Base-by-base conservation (phyloP, 106 monocot genomes). In the Dendrobium chrysotoxum region DNA sequence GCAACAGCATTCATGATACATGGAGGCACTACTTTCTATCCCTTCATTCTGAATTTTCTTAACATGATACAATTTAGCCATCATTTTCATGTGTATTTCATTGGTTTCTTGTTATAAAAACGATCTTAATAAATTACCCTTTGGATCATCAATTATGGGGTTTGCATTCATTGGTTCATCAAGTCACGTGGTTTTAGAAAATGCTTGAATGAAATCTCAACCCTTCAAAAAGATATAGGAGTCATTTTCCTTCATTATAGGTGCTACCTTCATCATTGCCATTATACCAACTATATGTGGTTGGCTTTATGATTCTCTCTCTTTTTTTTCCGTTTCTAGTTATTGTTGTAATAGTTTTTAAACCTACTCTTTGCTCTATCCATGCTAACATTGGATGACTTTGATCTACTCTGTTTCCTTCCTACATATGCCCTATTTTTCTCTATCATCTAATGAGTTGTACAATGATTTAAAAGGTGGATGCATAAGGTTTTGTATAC, bases 1-100 rank as follows among this genome's bases (percentile, higher is more conserved):
- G 92, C 80, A 99, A 99, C 71, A 99, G 98, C 77, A 88, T 99
- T 82, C 98, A 99, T 85, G 98, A 99, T 84, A 83, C 88, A 79
- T 99, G 98, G 98, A 99, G 98, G 98, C 95, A 91, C 26, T 75
- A 30, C 40, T 20, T 57, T 64, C 72, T 83, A 12, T 76, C 7
- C 13, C 28, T 76, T 47, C 28, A 47, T 46, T 7, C 46, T 1
- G 4, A 47, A 26, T 40, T 50, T 47, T 76, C 5, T 74, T 40
- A 21, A 4, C 5, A 1, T 41, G 17, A 41, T 41, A 74, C 6
- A 74, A 18, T 74, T 74, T 76, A 76, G 18, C 13, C 5, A 21
- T 70, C 31, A 44, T 50, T 50, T 21, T 61, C 8, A 10, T 46
- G 46, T 46, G 46, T 7, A 46, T 46, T 46, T 10, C 46, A 7